A percentile compares a stretch with the other conserved stretches of the same genome.
Conservation (phyloP, 1,139 yeast genomes). For the Magnusiomyces suaveolens region DNA sequence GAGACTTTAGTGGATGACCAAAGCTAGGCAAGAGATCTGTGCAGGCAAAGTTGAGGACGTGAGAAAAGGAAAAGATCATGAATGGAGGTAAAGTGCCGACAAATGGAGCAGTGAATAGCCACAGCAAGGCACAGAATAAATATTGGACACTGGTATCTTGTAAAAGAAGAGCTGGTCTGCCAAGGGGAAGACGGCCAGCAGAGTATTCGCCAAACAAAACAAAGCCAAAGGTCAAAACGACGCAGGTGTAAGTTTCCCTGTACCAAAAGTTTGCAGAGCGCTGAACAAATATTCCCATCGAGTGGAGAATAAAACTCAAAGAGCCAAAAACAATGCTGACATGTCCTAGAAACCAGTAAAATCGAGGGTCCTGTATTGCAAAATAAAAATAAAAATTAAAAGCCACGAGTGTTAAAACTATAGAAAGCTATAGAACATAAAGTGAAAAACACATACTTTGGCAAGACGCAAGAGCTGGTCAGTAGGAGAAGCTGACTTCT, state of each 20-base stretch:
- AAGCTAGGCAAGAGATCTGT: conserved; percentile 59
- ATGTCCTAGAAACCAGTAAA: conserved; percentile 40
- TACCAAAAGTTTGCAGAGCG: conserved; percentile 42
- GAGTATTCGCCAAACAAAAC: conserved; percentile 50
- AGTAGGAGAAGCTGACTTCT: neutral
- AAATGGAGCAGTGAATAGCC: conserved; percentile 47
- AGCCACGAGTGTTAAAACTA: neutral
- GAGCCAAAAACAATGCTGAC: conserved; percentile 49
- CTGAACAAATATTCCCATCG: conserved; percentile 26
- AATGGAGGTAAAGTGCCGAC: conserved; percentile 56
- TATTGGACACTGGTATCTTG: conserved; percentile 64
- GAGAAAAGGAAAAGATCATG: conserved; percentile 61
- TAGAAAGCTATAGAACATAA: neutral
- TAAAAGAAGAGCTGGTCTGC: conserved; percentile 27
- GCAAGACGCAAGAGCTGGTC: neutral
- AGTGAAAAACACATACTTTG: neutral
- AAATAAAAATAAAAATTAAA: too few relatives aligned
- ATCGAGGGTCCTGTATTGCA: conserved; percentile 9
- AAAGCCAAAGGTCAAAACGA: conserved; percentile 66
- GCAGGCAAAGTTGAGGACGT: conserved; percentile 56
- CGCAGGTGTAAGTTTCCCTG: conserved; percentile 52
- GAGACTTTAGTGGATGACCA: conserved; percentile 39
- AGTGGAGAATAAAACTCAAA: conserved; percentile 44
- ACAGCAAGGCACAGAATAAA: conserved; percentile 45
- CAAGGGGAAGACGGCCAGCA: conserved; percentile 17